Percentiles rank a stretch among this genome's conserved stretches.
Conservation (phyloP, 176 grass and related monocot species). For the Metroxylon sagu region DNA sequence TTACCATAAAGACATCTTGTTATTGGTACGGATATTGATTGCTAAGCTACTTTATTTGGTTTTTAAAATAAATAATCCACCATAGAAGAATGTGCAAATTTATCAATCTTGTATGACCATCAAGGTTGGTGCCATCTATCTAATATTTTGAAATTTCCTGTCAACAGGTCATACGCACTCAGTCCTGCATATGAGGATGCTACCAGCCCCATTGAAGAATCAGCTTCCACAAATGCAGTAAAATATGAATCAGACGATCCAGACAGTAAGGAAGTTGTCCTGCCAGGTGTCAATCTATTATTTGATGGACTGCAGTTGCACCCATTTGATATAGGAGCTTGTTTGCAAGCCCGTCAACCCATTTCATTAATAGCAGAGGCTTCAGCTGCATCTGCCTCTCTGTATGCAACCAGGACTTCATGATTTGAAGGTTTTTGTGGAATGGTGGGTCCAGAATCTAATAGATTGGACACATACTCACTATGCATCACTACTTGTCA, state of each 20-base stretch:
- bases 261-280: constrained; percentile 55
- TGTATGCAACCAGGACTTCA: constrained; percentile 23
- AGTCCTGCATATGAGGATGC: constrained; percentile 44
- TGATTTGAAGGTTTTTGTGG: not conserved
- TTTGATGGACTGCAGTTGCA: constrained; percentile 70
- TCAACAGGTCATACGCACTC: constrained; percentile 66
- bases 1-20: too few relatives aligned
- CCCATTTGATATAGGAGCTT: constrained; percentile 73
- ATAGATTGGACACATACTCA: too few relatives aligned
- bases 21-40: not conserved
- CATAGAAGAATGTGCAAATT: too few relatives aligned
- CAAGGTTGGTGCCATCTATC: too few relatives aligned
- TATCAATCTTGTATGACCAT: too few relatives aligned
- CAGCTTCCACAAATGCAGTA: constrained; percentile 27
- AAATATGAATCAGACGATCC: constrained; percentile 67
- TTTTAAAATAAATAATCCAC: not conserved
- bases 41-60: constrained; percentile 7
- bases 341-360: constrained; percentile 89
- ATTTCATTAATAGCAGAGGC: constrained; percentile 79
- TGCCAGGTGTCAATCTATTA: constrained; percentile 87
- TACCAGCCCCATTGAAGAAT: constrained; percentile 40
- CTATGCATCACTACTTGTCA: too few relatives aligned
- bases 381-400: constrained; percentile 43
- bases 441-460: too few relatives aligned
- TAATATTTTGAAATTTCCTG: not conserved